Evolutionary conservation across 768 basidiomycete genomes (phyloP).

Genomic region (Postia placenta): DNA sequence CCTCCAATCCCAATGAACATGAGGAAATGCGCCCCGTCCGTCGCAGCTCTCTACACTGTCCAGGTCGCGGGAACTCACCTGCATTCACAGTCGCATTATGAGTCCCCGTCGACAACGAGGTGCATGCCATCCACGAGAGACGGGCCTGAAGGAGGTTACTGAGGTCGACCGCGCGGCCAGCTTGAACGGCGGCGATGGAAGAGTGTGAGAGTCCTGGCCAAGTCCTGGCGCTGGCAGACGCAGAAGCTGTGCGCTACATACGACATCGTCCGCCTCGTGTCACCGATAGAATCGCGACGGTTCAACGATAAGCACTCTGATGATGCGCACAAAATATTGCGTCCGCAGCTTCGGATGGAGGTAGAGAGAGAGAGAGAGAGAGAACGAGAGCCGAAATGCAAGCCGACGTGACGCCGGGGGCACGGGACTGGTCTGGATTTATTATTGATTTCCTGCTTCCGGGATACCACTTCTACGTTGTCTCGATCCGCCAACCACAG

Average conservation of each 20-base stretch:
- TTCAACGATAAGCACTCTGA: too few relatives aligned
- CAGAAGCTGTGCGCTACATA: neutral
- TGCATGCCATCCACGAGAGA: slow-evolving; percentile 29
- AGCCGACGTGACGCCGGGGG: too few relatives aligned
- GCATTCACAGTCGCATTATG: slow-evolving; percentile 29
- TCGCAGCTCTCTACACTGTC: neutral
- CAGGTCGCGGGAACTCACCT: neutral
- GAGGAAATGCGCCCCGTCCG: neutral
- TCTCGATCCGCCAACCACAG: too few relatives aligned
- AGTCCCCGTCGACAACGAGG: slow-evolving; percentile 37
- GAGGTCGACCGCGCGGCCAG: neutral
- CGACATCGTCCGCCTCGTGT: neutral
- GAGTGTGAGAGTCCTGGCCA: slow-evolving; percentile 2
- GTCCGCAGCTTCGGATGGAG: too few relatives aligned
- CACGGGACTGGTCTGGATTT: too few relatives aligned
- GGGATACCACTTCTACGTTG: too few relatives aligned
- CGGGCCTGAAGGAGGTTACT: neutral
- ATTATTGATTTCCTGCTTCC: too few relatives aligned
- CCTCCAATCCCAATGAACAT: neutral
- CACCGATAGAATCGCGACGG: too few relatives aligned
- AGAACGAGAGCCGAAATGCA: too few relatives aligned
- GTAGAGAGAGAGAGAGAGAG: too few relatives aligned
- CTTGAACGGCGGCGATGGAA: slow-evolving; percentile 1
- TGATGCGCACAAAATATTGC: too few relatives aligned
- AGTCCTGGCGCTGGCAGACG: neutral